Evolutionary conservation across 352 stramenopile genomes (phyloP).

Genomic region (Phytophthora ohioensis): DNA sequence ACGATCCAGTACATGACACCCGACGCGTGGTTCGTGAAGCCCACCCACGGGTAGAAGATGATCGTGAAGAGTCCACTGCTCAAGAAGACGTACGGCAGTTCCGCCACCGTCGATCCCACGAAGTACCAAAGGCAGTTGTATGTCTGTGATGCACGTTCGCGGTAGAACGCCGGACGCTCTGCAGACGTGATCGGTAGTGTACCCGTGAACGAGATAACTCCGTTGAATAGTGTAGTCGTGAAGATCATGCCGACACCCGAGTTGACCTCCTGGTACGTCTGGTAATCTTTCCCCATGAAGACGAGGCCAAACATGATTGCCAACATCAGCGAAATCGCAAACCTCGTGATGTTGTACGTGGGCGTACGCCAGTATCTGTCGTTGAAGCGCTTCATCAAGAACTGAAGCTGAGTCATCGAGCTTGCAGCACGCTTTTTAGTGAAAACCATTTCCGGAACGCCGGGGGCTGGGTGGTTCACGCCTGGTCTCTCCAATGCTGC

Average conservation of each 20-base stretch:
- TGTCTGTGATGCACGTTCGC: slow-evolving; percentile 17
- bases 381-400: slow-evolving; percentile 24
- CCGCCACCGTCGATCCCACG: slow-evolving; percentile 13
- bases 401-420: slow-evolving; percentile 17
- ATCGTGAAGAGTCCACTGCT: slow-evolving; percentile 16
- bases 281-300: slow-evolving; percentile 19
- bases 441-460: slow-evolving; percentile 17
- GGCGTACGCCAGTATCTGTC: slow-evolving; percentile 20
- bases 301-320: slow-evolving; percentile 15
- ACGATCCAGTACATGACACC: slow-evolving; percentile 24
- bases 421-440: slow-evolving; percentile 14
- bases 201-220: slow-evolving; percentile 18
- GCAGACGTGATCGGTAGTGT: slow-evolving; percentile 10
- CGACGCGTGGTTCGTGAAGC: slow-evolving; percentile 17
- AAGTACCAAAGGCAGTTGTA: slow-evolving; percentile 26
- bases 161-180: slow-evolving; percentile 8
- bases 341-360: slow-evolving; percentile 25
- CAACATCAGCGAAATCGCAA: slow-evolving; percentile 18
- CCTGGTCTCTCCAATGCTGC: slow-evolving; percentile 6
- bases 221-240: slow-evolving; percentile 14
- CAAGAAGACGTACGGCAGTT: slow-evolving; percentile 16
- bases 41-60: slow-evolving; percentile 19
- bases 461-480: slow-evolving; percentile 5
- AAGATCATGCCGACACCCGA: slow-evolving; percentile 10
- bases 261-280: slow-evolving; percentile 24